Evolutionary conservation across 345 rosid genomes (phyloP), one percentile per base, ranked within the genome.

Genomic region (Capsella bursapastoris): DNA sequence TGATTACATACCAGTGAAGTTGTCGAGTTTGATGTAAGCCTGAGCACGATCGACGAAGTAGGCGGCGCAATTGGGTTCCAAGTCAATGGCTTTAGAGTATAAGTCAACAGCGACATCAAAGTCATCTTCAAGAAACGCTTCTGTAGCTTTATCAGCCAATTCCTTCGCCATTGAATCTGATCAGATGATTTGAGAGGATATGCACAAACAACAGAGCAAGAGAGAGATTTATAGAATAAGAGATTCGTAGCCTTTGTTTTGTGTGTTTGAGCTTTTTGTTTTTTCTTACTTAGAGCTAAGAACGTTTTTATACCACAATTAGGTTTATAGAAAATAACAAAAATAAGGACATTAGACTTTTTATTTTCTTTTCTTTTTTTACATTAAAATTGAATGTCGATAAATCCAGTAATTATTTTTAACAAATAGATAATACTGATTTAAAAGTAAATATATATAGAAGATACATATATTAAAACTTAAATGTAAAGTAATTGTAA

Each of bases 1-100:
- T 15, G 2, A 8, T 34, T 6, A 34, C 7, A 22, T 59, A 91
- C 95, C 90, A 2, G 88, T 71, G 78, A 86, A 79, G 56, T 77
- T 81, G 29, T 14, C 14, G 85, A 81, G 78, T 70, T 91, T 91
- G 81, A 87, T 81, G 71, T 85, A 79, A 74, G 90, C 91, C 73
- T 91, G 95, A 43, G 97, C 89, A 29, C 97, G 87, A 78, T 89
- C 89, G 49, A 85, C 88, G 81, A 79, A 82, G 66, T 86, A 74
- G 70, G 87, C 80, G n/a, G 90, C 84, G 82, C 75, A 74, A 62
- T 50, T 52, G 25, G 93, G 83, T 66, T 84, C 76, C 16, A 80
- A 71, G 67, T 76, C 80, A 73, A 91, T 83, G 80, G 93, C 95
- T 81, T 84, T 81, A 22, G 88, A 72, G 82, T 78, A 87, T 59